phyloP scores from a whole-genome alignment of 768 basidiomycete species.

The Pisolithus microcarpus region DNA sequence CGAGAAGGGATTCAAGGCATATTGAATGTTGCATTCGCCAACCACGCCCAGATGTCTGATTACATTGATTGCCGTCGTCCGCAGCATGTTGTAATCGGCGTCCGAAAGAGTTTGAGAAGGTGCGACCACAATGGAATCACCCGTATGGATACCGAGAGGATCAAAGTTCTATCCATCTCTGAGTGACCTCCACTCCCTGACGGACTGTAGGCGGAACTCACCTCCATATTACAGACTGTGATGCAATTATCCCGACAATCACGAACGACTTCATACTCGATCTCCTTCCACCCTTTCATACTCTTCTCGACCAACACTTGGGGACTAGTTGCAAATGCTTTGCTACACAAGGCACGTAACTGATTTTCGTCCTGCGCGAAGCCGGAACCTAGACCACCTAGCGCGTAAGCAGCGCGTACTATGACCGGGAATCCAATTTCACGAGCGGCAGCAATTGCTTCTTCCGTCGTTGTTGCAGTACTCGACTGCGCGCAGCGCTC shows the following conservation, averaged over 20 bases:
- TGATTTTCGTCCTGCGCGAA: conserved; percentile 95
- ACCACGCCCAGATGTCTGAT: conserved; percentile 87
- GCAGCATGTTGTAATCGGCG: conserved; percentile 98
- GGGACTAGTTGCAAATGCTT: conserved; percentile 96
- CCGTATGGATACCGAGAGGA: conserved; percentile 97
- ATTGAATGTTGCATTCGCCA: conserved; percentile 97
- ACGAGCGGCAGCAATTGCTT: conserved; percentile 75
- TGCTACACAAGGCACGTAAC: conserved; percentile 79
- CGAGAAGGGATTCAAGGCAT: conserved; percentile 88
- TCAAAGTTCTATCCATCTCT: conserved; percentile 78
- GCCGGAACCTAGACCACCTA: conserved; percentile 92
- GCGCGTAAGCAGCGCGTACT: conserved; percentile 92
- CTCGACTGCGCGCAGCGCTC: conserved; percentile 90
- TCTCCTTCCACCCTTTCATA: conserved; percentile 99
- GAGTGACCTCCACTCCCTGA: background rate
- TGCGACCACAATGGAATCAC: conserved; percentile 98
- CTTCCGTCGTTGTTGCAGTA: conserved; percentile 82
- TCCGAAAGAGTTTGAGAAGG: conserved; percentile 97
- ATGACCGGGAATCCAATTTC: conserved; percentile 93
- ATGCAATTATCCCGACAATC: conserved; percentile 99
- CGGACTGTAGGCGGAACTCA: conserved; percentile 30
- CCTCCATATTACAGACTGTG: conserved; percentile 99
- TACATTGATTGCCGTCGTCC: conserved; percentile 94
- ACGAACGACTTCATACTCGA: conserved; percentile 97
- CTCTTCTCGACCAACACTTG: conserved; percentile 99